phyloP scores from a whole-genome alignment of 1,284 basidiomycete species.

The Melanopsichium pennsylvanicum region DNA sequence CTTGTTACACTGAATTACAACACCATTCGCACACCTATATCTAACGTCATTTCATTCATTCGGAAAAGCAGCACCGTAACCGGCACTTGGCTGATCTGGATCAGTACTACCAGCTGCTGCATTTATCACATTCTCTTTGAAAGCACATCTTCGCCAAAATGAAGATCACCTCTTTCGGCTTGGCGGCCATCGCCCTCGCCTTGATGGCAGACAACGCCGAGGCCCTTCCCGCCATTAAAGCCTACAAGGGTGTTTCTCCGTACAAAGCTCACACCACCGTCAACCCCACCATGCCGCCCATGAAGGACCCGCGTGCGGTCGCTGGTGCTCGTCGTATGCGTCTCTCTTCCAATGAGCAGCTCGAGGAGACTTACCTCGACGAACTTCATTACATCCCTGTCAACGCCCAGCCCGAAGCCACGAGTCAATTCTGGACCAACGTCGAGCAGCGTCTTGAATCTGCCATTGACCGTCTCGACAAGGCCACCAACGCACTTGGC shows the following conservation, averaged over 20 bases:
- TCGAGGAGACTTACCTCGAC: slow-evolving; percentile 46
- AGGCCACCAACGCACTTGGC: slow-evolving; percentile 27
- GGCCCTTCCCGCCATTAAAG: slow-evolving; percentile 40
- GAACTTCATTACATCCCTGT: slow-evolving; percentile 36
- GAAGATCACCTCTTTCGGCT: slow-evolving; percentile 44
- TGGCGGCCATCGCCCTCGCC: slow-evolving; percentile 42
- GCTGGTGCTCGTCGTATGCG: slow-evolving; percentile 36
- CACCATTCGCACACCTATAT: too few relatives aligned
- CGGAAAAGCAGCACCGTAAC: too few relatives aligned
- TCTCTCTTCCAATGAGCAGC: slow-evolving; percentile 35
- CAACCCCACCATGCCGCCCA: slow-evolving; percentile 11
- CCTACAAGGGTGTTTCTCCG: slow-evolving; percentile 41
- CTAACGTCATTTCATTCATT: too few relatives aligned
- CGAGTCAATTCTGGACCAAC: slow-evolving; percentile 43
- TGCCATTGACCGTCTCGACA: slow-evolving; percentile 35
- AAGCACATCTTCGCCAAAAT: slow-evolving; percentile 8
- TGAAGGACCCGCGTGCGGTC: slow-evolving; percentile 36
- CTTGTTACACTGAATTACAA: too few relatives aligned
- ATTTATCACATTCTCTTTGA: background rate
- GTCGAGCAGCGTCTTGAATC: slow-evolving; percentile 40
- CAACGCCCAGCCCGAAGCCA: slow-evolving; percentile 8
- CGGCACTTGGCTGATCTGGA: slow-evolving; percentile 16
- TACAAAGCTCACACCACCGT: slow-evolving; percentile 31
- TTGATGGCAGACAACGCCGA: slow-evolving; percentile 39
- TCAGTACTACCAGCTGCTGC: slow-evolving; percentile 2